Conservation (phyloP, 163 green algal genomes). For the Chlamydomonas reinhardtii region DNA sequence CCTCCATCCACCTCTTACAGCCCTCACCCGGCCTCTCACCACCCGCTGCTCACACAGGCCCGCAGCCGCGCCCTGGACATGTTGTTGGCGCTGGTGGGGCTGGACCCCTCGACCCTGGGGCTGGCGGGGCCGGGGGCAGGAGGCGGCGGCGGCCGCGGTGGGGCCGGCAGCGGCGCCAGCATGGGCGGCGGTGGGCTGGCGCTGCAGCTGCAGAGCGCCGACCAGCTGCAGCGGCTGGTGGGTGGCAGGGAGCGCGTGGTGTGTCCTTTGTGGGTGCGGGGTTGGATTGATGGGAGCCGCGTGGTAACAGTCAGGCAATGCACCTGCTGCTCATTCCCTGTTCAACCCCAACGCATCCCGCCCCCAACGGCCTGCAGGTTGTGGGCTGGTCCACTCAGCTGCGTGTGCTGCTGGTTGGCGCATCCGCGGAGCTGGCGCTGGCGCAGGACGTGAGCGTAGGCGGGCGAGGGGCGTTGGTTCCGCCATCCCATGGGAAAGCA, state of each 20-base stretch:
- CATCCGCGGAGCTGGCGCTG: constrained; percentile 46
- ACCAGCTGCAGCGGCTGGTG: constrained; percentile 28
- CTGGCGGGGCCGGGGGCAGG: background rate
- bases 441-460: constrained; percentile 14
- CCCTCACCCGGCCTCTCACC: too few species aligned
- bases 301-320: too few species aligned
- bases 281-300: too few species aligned
- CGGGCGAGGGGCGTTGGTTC: too few species aligned
- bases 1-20: too few species aligned
- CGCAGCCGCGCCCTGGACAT: constrained; percentile 24
- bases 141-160: background rate
- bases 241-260: background rate
- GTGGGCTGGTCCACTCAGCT: constrained; percentile 38
- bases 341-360: too few species aligned
- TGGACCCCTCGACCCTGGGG: constrained; percentile 5
- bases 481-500: too few species aligned
- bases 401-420: constrained; percentile 43
- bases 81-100: constrained; percentile 31
- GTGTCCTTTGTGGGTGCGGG: too few species aligned
- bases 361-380: background rate
- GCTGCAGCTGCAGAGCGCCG: constrained; percentile 23
- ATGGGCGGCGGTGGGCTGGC: background rate
- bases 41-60: constrained; percentile 19
- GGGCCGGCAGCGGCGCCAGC: background rate
- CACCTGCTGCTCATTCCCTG: too few species aligned